Base-by-base conservation (phyloP, 805 yeast species). In the Wickerhamiella siamensis region DNA sequence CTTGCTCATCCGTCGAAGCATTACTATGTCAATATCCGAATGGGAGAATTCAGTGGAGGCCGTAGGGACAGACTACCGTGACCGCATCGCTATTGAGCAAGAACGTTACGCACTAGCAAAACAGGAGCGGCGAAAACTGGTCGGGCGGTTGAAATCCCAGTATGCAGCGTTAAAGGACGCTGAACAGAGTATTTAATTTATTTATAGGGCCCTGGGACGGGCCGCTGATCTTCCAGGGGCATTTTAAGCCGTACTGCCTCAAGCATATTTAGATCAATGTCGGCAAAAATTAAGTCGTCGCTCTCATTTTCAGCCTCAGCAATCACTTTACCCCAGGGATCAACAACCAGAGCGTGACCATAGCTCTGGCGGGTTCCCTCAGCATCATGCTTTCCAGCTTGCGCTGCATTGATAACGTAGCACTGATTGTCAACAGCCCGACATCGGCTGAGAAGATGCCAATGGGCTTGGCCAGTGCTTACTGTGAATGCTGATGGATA, bases 401-500 rank as follows among this genome's bases (percentile, higher is more conserved):
- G 95, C 0, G 91, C 94, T 2, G 96, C 87, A 80, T 86, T 73
- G 3, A 88, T 65, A 4, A 87, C 94, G 57, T 71, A 91, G 45
- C 80, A 67, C 60, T 91, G 97, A 1, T 88, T 72, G 55, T 87
- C 95, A 10, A 88, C 71, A 3, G 97, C 97, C 38, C 96, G 65
- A 0, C 94, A 79, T 21, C 75, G 67, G 1, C 83, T 95, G 40
- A 88, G 64, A 1, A 73, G 58, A 41, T 75, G 75, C 94, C 96
- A 88, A 55, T 88, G 98, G 1, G 88, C 83, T 40, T 75, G 75
- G 1, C 98, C 98, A 0, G 97, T 88, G 48, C 77, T 76, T 56
- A 81, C 72, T 0, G 95, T 91, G 67, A 93, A 91, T 0, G 97
- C 97, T 20, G 93, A 79, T 0, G 98, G 97, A 52, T 66, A 88